Evolutionary conservation across 441 rosid genomes (phyloP).

Genomic region (Pelargonium australe): DNA sequence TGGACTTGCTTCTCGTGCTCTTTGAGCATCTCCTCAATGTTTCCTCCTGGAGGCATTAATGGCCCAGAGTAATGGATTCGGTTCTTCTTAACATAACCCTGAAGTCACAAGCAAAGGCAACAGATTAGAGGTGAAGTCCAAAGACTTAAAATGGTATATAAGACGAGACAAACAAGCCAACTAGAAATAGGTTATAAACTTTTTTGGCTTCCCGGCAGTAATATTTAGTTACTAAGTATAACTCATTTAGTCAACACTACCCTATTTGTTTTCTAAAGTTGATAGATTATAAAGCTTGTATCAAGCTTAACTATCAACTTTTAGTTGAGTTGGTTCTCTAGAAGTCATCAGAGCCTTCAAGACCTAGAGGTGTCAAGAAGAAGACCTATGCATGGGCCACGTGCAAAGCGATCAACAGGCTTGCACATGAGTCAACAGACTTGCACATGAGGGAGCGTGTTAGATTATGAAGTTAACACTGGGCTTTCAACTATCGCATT

Average conservation of each 20-base stretch:
- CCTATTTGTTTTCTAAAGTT: too few species aligned
- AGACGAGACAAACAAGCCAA: not conserved
- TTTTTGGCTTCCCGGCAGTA: not conserved
- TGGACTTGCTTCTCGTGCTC: slow-evolving; percentile 73
- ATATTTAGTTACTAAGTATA: not conserved
- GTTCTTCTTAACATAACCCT: slow-evolving; percentile 44
- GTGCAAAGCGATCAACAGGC: too few species aligned
- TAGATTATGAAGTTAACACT: too few species aligned
- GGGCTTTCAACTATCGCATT: too few species aligned
- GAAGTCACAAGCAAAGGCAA: slow-evolving; percentile 18
- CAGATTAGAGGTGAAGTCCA: slow-evolving; percentile 20
- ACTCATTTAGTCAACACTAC: not conserved
- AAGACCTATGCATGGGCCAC: too few species aligned
- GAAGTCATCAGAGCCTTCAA: too few species aligned
- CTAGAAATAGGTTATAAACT: not conserved
- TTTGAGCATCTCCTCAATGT: slow-evolving; percentile 81
- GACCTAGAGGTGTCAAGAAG: too few species aligned
- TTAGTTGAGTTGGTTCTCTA: too few species aligned
- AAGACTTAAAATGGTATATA: not conserved
- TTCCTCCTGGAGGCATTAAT: slow-evolving; percentile 51
- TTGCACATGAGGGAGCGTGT: too few species aligned
- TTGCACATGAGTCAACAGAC: too few species aligned
- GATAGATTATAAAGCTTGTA: too few species aligned
- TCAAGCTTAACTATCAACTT: too few species aligned
- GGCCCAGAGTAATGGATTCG: slow-evolving; percentile 75